Percentiles rank a stretch among this genome's conserved stretches.
These are phyloP conservation scores for Gentiana macrophylla DNA, from an alignment of 257 asterid genomes.

Conservation along the genomic window DNA sequence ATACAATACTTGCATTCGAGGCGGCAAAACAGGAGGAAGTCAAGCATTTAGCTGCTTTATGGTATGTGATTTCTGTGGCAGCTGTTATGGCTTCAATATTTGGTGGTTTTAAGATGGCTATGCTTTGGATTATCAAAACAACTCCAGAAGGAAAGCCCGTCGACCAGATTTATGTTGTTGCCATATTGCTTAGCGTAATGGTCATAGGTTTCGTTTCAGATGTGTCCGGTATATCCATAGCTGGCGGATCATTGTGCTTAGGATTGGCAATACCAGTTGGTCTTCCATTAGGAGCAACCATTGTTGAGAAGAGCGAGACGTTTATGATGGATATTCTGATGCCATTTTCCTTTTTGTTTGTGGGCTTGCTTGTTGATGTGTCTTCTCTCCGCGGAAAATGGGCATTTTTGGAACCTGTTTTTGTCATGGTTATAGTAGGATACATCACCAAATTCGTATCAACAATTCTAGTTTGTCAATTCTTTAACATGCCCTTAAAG, in stretches of 20 bases:
- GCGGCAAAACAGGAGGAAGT: conserved; percentile 45
- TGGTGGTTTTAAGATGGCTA: conserved; percentile 33
- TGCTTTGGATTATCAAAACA: conserved; percentile 46
- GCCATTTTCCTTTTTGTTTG: conserved; percentile 51
- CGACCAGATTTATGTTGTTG: conserved; percentile 46
- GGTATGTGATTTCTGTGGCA: conserved; percentile 28
- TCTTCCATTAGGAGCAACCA: conserved; percentile 69
- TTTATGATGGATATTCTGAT: conserved; percentile 42
- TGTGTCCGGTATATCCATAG: conserved; percentile 48
- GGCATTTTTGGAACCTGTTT: conserved; percentile 36
- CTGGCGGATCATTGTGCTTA: conserved; percentile 73
- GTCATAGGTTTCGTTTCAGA: conserved; percentile 51
- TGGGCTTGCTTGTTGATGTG: conserved; percentile 46
- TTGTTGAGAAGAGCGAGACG: conserved; percentile 75
- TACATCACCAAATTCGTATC: conserved; percentile 29
- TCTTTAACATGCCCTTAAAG: conserved; percentile 32
- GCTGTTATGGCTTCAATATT: conserved; percentile 12
- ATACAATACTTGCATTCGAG: conserved; percentile 35
- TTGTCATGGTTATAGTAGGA: conserved; percentile 28
- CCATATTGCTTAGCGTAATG: conserved; percentile 49
- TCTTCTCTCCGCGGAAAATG: conserved; percentile 27
- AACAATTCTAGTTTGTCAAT: conserved; percentile 26
- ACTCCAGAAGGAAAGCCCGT: conserved; percentile 68
- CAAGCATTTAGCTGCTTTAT: conserved; percentile 23
- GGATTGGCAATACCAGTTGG: conserved; percentile 90